phyloP scores from a whole-genome alignment of 2,329 filamentous ascomycete genomes.

The Cladosporium sp. region DNA sequence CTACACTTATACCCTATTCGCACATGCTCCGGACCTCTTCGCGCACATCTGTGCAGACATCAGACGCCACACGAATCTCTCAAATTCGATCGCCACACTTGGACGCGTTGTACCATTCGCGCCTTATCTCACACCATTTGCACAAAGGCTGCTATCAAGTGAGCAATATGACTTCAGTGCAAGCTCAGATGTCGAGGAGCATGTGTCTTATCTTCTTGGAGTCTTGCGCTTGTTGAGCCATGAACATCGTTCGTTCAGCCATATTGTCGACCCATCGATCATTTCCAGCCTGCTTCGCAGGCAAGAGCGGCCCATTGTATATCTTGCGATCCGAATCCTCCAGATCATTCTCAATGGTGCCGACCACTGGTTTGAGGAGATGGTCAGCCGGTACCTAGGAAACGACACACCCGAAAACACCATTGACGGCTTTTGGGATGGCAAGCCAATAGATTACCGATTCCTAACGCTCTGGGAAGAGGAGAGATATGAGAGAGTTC shows the following conservation, averaged over 20 bases:
- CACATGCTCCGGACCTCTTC: conserved; percentile 72
- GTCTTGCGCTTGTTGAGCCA: conserved; percentile 78
- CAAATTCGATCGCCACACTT: conserved; percentile 62
- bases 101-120: conserved; percentile 79
- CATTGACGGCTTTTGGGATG: conserved; percentile 74
- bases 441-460: conserved; percentile 71
- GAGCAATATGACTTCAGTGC: conserved; percentile 23
- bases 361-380: conserved; percentile 72
- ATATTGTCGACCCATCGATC: conserved; percentile 63
- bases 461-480: conserved; percentile 69
- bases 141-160: conserved; percentile 25
- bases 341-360: conserved; percentile 76
- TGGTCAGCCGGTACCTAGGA: conserved; percentile 67
- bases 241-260: conserved; percentile 67
- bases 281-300: conserved; percentile 69
- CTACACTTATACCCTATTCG: conserved; percentile 72
- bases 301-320: conserved; percentile 63
- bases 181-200: conserved; percentile 22
- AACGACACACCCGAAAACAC: conserved; percentile 48
- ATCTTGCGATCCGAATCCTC: conserved; percentile 78
- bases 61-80: conserved; percentile 42
- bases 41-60: conserved; percentile 71
- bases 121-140: conserved; percentile 64
- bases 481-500: conserved; percentile 48
- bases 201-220: conserved; percentile 57